phyloP scores from a whole-genome alignment of 345 rosid species.

The Gossypium sturtianum region DNA sequence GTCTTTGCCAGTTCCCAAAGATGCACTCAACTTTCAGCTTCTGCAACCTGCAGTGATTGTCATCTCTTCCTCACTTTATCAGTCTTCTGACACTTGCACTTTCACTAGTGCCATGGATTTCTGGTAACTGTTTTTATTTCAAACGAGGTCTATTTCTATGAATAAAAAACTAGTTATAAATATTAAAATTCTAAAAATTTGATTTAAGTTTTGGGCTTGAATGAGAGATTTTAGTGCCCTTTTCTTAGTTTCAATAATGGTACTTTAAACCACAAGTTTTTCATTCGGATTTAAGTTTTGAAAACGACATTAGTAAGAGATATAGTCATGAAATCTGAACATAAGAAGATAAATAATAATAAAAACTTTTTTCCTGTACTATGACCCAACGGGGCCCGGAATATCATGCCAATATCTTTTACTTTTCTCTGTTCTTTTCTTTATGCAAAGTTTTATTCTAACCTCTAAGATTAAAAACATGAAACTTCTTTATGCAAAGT shows the following conservation, averaged over 20 bases:
- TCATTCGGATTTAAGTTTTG: rapidly evolving
- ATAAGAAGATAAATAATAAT: rapidly evolving
- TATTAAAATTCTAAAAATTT: too few relatives aligned
- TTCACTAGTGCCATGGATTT: constrained; percentile 8
- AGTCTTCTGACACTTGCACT: neutral
- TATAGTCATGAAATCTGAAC: too few relatives aligned
- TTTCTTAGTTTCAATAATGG: neutral
- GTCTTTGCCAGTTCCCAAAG: neutral
- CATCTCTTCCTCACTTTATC: neutral
- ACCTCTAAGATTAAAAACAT: neutral
- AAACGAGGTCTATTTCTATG: neutral
- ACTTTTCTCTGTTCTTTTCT: constrained; percentile 20
- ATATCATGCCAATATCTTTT: constrained; percentile 14
- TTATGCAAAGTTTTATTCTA: constrained; percentile 28
- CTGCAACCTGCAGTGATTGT: neutral
- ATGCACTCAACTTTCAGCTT: constrained; percentile 2
- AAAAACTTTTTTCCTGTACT: neutral
- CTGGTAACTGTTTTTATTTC: neutral
- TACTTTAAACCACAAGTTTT: too few relatives aligned
- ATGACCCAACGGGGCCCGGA: constrained; percentile 12
- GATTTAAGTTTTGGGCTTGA: neutral
- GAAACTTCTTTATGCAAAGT: neutral
- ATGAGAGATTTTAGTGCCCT: neutral
- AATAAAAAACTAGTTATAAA: too few relatives aligned
- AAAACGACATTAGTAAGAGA: rapidly evolving